Conservation (phyloP, 139 green algal species). For the Chlorella ohadii region DNA sequence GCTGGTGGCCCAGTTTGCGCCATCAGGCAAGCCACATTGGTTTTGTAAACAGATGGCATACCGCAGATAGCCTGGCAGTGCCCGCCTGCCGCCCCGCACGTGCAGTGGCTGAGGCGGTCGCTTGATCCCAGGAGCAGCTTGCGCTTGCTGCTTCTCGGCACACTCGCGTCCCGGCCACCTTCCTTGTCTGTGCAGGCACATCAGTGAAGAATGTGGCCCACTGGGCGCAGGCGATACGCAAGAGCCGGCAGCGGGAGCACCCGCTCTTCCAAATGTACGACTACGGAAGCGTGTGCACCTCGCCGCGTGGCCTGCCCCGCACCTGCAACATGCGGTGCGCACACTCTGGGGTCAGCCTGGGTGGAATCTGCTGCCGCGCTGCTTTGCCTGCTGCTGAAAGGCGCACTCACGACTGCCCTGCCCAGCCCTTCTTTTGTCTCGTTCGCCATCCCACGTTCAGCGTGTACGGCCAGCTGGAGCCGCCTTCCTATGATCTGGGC, state of each 20-base stretch:
- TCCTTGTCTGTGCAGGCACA: slow-evolving; percentile 15
- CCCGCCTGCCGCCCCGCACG: not conserved
- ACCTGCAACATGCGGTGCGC: slow-evolving; percentile 43
- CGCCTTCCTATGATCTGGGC: slow-evolving; percentile 56
- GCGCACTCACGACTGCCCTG: too few relatives aligned
- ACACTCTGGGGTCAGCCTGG: too few relatives aligned
- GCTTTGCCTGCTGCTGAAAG: too few relatives aligned
- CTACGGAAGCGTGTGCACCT: slow-evolving; percentile 29
- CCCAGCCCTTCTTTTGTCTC: too few relatives aligned
- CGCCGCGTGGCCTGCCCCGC: not conserved
- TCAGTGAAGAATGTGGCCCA: slow-evolving; percentile 46
- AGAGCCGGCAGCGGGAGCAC: not conserved
- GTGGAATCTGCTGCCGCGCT: too few relatives aligned
- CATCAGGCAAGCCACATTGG: too few relatives aligned
- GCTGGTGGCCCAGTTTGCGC: too few relatives aligned
- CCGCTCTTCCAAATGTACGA: slow-evolving; percentile 44
- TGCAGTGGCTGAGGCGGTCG: not conserved
- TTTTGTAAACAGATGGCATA: too few relatives aligned
- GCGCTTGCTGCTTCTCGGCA: not conserved
- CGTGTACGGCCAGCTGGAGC: slow-evolving; percentile 50
- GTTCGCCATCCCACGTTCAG: not conserved
- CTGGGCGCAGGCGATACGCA: slow-evolving; percentile 43
- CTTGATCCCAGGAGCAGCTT: too few relatives aligned
- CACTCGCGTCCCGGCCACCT: too few relatives aligned
- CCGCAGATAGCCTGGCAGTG: not conserved